phyloP scores from a whole-genome alignment of 1,139 yeast species.

The Kurtzmaniella quercitrusa region DNA sequence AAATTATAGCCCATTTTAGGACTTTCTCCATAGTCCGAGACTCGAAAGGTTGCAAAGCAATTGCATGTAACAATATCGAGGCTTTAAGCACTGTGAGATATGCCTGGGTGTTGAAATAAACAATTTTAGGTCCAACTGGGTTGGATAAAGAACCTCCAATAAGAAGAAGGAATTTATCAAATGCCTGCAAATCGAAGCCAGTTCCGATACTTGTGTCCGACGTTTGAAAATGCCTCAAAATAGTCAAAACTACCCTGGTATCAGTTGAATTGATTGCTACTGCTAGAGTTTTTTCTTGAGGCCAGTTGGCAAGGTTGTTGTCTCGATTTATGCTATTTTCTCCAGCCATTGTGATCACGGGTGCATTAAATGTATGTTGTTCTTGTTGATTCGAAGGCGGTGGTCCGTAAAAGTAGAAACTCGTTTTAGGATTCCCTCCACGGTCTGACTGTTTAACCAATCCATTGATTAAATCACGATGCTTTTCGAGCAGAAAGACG shows the following conservation, averaged over 20 bases:
- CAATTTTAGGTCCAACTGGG: neutral
- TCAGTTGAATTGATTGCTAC: neutral
- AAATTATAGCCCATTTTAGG: neutral
- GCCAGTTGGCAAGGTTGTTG: neutral
- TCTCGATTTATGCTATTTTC: too few relatives aligned
- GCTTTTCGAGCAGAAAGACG: constrained; percentile 4
- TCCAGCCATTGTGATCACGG: too few relatives aligned
- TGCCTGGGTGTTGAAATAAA: constrained; percentile 1
- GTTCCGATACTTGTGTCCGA: neutral
- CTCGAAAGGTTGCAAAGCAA: neutral
- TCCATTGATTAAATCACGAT: constrained; percentile 4
- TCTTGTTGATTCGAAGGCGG: neutral
- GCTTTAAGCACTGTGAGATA: neutral
- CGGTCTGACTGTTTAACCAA: neutral
- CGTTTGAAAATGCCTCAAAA: neutral
- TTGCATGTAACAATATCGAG: neutral
- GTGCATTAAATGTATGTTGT: too few relatives aligned
- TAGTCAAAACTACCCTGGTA: neutral
- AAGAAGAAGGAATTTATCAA: neutral
- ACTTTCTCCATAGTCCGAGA: neutral
- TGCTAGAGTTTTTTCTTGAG: too few relatives aligned
- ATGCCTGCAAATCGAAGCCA: neutral
- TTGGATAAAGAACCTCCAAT: neutral
- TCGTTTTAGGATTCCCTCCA: constrained; percentile 3
- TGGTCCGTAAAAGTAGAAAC: constrained; percentile 4